A percentile compares a stretch with the other conserved stretches of the same genome.
Conservation (phyloP, 441 rosid species). For the Sinapis alba region DNA sequence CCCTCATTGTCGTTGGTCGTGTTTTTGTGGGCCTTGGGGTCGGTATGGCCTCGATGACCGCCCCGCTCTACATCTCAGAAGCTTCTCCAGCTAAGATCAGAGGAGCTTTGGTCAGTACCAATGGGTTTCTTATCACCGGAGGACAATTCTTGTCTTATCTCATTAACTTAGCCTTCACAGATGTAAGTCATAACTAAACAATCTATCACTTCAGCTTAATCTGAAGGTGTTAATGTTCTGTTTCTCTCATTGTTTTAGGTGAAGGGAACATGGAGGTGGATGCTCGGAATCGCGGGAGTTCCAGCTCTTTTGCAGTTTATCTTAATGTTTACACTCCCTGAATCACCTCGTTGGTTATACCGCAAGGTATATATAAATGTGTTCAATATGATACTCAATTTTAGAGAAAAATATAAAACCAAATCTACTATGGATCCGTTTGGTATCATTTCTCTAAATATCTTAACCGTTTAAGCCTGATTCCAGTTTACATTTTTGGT, state of each 20-base stretch:
- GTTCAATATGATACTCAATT: background rate
- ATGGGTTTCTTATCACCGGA: conserved; percentile 78
- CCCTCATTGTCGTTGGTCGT: conserved; percentile 65
- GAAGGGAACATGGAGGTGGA: conserved; percentile 88
- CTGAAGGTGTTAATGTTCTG: background rate
- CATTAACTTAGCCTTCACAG: conserved; percentile 73
- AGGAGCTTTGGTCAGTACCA: conserved; percentile 87
- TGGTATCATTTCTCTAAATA: background rate
- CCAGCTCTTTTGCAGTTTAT: conserved; percentile 76
- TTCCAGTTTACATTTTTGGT: background rate
- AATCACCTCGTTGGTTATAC: conserved; percentile 84
- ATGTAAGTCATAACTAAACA: conserved; percentile 39
- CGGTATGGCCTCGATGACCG: conserved; percentile 93
- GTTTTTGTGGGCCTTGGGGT: conserved; percentile 82
- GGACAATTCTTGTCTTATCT: conserved; percentile 86
- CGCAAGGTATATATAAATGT: conserved; percentile 47
- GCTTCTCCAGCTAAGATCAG: conserved; percentile 85
- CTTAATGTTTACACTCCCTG: conserved; percentile 71
- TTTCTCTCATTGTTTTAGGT: conserved; percentile 41
- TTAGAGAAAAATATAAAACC: background rate
- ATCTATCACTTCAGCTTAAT: background rate
- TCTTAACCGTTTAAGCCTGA: background rate
- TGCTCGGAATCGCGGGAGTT: conserved; percentile 84
- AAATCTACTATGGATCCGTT: background rate
- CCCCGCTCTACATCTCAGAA: conserved; percentile 91